A percentile compares a stretch with the other conserved stretches of the same genome.
Evolutionary conservation across 2,329 filamentous ascomycete genomes (phyloP).

Genomic region (Xylariaceae sp.): DNA sequence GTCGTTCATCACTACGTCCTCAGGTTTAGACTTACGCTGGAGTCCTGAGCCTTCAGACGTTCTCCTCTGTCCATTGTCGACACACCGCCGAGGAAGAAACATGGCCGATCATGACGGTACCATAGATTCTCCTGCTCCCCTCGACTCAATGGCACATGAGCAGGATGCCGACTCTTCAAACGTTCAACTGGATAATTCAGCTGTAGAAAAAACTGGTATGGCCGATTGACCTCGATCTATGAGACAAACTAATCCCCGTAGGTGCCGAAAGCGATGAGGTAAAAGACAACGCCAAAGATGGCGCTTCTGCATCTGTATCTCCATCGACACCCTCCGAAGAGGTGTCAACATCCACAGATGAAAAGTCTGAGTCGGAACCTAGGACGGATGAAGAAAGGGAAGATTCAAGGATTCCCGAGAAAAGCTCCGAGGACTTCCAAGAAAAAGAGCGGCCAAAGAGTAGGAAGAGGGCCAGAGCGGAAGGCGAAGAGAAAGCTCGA

Average conservation of each 20-base stretch:
- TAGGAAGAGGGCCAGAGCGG: constrained; percentile 11
- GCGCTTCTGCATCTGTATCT: constrained; percentile 5
- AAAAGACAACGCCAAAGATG: constrained; percentile 17
- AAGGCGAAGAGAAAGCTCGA: constrained; percentile 11
- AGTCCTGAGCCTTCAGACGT: constrained; percentile 9
- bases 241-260: constrained; percentile 21
- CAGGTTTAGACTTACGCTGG: constrained; percentile 12
- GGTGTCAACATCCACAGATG: constrained; percentile 2
- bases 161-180: constrained; percentile 25
- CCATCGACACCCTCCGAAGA: constrained; percentile 8
- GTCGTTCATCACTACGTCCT: constrained; percentile 15
- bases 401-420: constrained; percentile 2
- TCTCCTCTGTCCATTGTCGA: constrained; percentile 11
- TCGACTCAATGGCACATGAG: constrained; percentile 19
- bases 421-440: constrained; percentile 10
- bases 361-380: constrained; percentile 1
- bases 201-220: constrained; percentile 25
- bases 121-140: constrained; percentile 22
- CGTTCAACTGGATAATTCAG: constrained; percentile 17
- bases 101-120: constrained; percentile 26
- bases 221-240: constrained; percentile 1
- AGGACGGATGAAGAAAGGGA: constrained; percentile 7
- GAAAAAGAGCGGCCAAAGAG: constrained; percentile 12
- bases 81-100: constrained; percentile 12
- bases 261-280: constrained; percentile 18